Evolutionary conservation across 2,329 filamentous ascomycete genomes (phyloP).

Genomic region (Domatiomyces catenatus): DNA sequence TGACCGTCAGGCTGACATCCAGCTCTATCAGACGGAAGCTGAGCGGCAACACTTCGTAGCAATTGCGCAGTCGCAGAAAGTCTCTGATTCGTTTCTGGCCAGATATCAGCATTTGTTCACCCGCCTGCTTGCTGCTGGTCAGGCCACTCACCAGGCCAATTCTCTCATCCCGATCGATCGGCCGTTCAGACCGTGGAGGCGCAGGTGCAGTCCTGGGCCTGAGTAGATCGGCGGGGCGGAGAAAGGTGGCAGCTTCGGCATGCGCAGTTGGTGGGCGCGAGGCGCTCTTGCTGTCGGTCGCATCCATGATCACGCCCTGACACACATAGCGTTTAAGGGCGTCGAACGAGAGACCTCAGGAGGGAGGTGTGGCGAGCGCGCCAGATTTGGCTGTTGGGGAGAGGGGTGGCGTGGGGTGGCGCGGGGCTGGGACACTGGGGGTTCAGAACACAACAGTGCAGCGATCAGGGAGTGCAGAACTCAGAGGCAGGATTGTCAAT

Average conservation of each 20-base stretch:
- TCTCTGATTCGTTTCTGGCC: slow-evolving; percentile 73
- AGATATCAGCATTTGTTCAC: slow-evolving; percentile 1
- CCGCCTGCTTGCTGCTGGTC: not conserved
- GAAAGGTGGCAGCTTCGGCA: slow-evolving; percentile 31
- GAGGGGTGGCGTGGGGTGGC: too few relatives aligned
- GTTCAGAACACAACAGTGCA: too few relatives aligned
- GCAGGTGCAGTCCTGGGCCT: slow-evolving; percentile 26
- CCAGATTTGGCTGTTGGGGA: not conserved
- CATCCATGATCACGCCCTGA: not conserved
- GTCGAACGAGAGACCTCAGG: too few relatives aligned
- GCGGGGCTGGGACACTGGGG: too few relatives aligned
- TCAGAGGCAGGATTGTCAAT: too few relatives aligned
- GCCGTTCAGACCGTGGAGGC: slow-evolving; percentile 27
- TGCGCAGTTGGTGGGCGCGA: not conserved
- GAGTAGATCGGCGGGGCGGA: slow-evolving; percentile 35
- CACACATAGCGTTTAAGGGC: not conserved
- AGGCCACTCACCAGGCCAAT: slow-evolving; percentile 30
- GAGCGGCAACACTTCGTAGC: slow-evolving; percentile 91
- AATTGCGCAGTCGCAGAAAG: slow-evolving; percentile 89
- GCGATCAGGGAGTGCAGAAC: too few relatives aligned
- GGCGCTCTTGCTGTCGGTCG: not conserved
- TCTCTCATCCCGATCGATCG: slow-evolving; percentile 35
- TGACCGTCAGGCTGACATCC: slow-evolving; percentile 86
- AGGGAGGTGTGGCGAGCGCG: not conserved
- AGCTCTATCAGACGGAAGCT: slow-evolving; percentile 93